Base-by-base conservation (phyloP, 1,284 basidiomycete species). In the Cryptococcus wingfieldii region DNA sequence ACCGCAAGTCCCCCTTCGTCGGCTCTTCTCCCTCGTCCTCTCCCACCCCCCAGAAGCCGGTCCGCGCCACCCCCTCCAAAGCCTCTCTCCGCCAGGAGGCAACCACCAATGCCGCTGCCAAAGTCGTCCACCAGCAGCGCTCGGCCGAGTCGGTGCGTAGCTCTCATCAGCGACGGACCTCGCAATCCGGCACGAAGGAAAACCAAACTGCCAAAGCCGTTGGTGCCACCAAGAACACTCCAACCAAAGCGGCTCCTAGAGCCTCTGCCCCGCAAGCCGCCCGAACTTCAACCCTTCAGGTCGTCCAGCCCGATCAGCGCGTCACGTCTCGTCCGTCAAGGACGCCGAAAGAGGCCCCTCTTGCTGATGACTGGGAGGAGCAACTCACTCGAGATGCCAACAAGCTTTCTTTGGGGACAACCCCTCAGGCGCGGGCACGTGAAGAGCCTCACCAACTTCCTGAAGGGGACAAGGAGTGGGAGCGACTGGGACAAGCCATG, bases 391-490 rank as follows among this genome's bases (percentile, higher is more conserved):
- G 49, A 43, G 47, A 57, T 48, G 56, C 59, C 6, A 31, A 45
- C 5, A 45, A 55, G 9, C 55, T 60, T 7, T 47, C 19, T 34
- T 43, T 60, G 5, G 39, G 47, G 10, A 44, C 51, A 27, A 14
- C 4, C 5, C 23, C 31, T n/a, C 50, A 28, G 31, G 50, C 37
- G n/a, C 41, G 38, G 18, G 41, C 47, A 16, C 51, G 41, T 23
- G 59, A 59, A 18, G 27, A 39, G 37, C 52, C 56, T 25, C 50
- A 43, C 23, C 57, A 55, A 28, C 16, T 10, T 4, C 51, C 49
- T n/a, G 34, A 46, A 39, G 56, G 45, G 16, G 61, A 62, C 39
- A 19, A 42, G 5, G 63, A 65, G 47, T 71, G 69, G 69, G 69
- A 71, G 44, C 16, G 53, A 25, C 50, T 53, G 10, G 69, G 68